Evolutionary conservation across 352 stramenopile species (phyloP).

Genomic region (Peronospora destructor): DNA sequence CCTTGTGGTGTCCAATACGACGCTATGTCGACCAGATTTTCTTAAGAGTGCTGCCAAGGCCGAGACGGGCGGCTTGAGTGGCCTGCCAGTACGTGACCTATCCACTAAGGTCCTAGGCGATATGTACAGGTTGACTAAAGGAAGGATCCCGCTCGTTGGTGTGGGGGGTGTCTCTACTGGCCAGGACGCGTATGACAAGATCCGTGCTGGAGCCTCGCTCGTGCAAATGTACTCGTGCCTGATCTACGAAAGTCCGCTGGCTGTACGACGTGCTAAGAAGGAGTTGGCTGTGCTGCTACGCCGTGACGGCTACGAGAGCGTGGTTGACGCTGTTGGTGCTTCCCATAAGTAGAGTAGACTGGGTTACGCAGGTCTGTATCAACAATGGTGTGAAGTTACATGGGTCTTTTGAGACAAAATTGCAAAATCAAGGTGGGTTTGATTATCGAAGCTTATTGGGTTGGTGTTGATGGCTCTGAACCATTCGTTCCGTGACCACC

Average conservation of each 20-base stretch:
- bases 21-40: conserved; percentile 79
- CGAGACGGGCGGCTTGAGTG: conserved; percentile 93
- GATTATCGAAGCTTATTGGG: too few relatives aligned
- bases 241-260: conserved; percentile 86
- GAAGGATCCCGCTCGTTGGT: conserved; percentile 92
- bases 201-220: conserved; percentile 91
- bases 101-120: conserved; percentile 92
- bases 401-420: too few relatives aligned
- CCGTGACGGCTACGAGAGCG: conserved; percentile 73
- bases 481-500: too few relatives aligned
- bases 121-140: conserved; percentile 93
- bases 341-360: conserved; percentile 46
- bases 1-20: conserved; percentile 98
- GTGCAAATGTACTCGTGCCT: conserved; percentile 94
- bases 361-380: too few relatives aligned
- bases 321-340: conserved; percentile 82
- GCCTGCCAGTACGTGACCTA: conserved; percentile 87
- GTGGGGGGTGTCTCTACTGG: conserved; percentile 90
- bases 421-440: too few relatives aligned
- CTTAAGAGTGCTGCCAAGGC: conserved; percentile 66
- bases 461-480: too few relatives aligned
- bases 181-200: conserved; percentile 96
- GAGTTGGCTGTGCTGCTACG: conserved; percentile 80
- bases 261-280: conserved; percentile 84
- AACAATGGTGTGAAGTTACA: too few relatives aligned